These are phyloP conservation scores for Ogataea henricii DNA, from an alignment of 805 yeast species.

Conservation along the genomic window DNA sequence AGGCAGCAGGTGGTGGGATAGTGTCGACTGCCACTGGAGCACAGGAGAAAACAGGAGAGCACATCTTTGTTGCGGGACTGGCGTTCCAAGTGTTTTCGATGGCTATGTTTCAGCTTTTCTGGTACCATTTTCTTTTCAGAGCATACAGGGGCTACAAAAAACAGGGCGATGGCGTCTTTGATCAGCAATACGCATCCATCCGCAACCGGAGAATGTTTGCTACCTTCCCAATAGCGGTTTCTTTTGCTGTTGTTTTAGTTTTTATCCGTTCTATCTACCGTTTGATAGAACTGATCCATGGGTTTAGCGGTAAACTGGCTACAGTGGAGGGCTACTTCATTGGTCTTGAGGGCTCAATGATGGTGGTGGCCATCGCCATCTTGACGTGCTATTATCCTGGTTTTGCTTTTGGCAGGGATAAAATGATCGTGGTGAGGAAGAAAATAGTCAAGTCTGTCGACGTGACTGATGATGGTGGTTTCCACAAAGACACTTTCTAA, in stretches of 20 bases:
- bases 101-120: slow-evolving; percentile 56
- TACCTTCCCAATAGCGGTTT: slow-evolving; percentile 46
- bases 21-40: slow-evolving; percentile 56
- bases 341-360: slow-evolving; percentile 63
- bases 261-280: slow-evolving; percentile 73
- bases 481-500: too few relatives aligned
- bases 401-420: slow-evolving; percentile 43
- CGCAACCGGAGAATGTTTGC: slow-evolving; percentile 41
- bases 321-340: slow-evolving; percentile 60
- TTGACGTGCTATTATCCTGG: slow-evolving; percentile 68
- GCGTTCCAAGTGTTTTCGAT: slow-evolving; percentile 75
- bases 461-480: background rate
- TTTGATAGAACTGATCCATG: slow-evolving; percentile 68
- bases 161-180: slow-evolving; percentile 37
- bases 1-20: slow-evolving; percentile 76
- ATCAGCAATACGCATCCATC: slow-evolving; percentile 37
- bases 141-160: slow-evolving; percentile 33
- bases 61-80: slow-evolving; percentile 76
- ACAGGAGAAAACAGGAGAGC: slow-evolving; percentile 48
- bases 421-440: slow-evolving; percentile 23
- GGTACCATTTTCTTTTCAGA: slow-evolving; percentile 47
- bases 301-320: slow-evolving; percentile 70
- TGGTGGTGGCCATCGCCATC: slow-evolving; percentile 48
- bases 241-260: slow-evolving; percentile 53
- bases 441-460: slow-evolving; percentile 34